Evolutionary conservation across 345 rosid species (phyloP), one percentile per base, ranked within the genome.

Genomic region (Brassica incana): DNA sequence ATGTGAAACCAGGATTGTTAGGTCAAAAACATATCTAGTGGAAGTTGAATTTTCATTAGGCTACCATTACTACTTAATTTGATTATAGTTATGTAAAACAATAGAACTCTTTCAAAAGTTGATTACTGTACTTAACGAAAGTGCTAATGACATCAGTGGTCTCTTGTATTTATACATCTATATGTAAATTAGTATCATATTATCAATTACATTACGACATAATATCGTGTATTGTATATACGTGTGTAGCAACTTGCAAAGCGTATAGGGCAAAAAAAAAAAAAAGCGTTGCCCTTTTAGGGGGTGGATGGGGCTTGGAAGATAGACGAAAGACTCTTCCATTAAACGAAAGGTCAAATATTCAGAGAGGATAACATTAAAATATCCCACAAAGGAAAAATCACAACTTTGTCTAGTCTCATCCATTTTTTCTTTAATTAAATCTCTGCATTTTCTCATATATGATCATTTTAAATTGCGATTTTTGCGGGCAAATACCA

Each of bases 271-370:
- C 38, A 56, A 65, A 60, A 63, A 58, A 32, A 64, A 40, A 40
- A 54, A 18, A 8, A 52, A 56, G 68, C 25, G n/a, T 68, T 80
- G 83, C 63, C 83, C 79, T 69, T 80, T 80, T 64, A 75, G 33
- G 76, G 23, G 76, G 38, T 80, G 7, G 65, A 74, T 74, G 79
- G 66, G 83, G 48, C 50, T 67, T 50, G 43, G n/a, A 50, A 50
- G 60, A 56, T 63, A 67, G 45, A 23, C 25, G 18, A 20, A 36
- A 32, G 58, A 14, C 78, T 60, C 76, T 75, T 75, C 62, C 29
- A 12, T 38, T 52, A 12, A 16, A 12, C 79, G 76, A 80, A 80
- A 80, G 83, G 83, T 80, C 83, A 75, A 40, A 4, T 63, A 60
- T 61, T 25, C 29, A 30, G 15, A 62, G 8, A 62, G 5, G 75